Evolutionary conservation across 1,139 yeast species (phyloP), one percentile per base, ranked within the genome.

Genomic region (Blastobotrys capitulatus): DNA sequence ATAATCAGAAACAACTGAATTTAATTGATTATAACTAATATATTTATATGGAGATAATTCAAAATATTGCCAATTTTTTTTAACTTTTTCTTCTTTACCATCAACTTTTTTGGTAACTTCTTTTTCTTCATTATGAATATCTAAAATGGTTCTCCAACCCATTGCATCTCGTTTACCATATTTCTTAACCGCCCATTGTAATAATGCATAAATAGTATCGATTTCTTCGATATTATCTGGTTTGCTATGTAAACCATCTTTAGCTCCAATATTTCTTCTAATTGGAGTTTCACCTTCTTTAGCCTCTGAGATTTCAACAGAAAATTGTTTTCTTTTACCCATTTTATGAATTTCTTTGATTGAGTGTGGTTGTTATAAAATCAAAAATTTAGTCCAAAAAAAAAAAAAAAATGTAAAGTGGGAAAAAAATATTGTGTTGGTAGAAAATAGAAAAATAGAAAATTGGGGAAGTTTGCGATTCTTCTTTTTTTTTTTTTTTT

Each of bases 281-380:
- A 95, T 95, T 2, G 96, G 95, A 27, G 96, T 86, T 71, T 90
- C 97, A 53, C 95, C 94, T 10, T 79, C 78, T 61, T 78, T 79
- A 38, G 92, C 90, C 52, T 84, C 83, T 36, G 95, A 95, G 35
- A 86, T 94, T 36, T 82, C 81, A 37, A 86, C 90, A 52, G 77
- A 75, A 25, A 72, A 71, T 54, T 62, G 59, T 49, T 53, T 57
- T 44, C 52, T 54, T 12, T 37, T 43, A 12, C 51, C 48, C 47
- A 42, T 43, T 22, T 22, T 10, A 22, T 5, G 4, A 22, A 22
- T 22, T 22, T 5, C 4, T 22, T 22, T 5, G 25, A 4, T 4
- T 37, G 16, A 6, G 46, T 46, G 37, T 13, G 19, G 35, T 27
- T 39, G 2, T 12, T 6, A 22, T 8, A 20, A 22, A 13, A 36